Evolutionary conservation across 2,329 filamentous ascomycete genomes (phyloP).

Genomic region (Nemania serpens): DNA sequence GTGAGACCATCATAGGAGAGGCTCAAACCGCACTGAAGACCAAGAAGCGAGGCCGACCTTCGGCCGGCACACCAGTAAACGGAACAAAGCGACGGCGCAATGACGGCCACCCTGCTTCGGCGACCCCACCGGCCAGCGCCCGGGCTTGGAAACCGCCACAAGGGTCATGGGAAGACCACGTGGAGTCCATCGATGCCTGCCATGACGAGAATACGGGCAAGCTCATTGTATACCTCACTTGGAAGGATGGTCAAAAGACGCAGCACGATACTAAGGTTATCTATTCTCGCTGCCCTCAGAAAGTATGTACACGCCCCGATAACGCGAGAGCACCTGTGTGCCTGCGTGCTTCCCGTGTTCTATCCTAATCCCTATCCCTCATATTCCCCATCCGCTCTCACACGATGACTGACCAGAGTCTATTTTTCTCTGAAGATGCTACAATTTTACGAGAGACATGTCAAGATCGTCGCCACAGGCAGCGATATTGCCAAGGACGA

Average conservation of each 20-base stretch:
- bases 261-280: conserved; percentile 71
- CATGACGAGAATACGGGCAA: conserved; percentile 65
- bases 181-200: conserved; percentile 72
- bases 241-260: conserved; percentile 75
- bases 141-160: conserved; percentile 68
- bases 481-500: conserved; percentile 28
- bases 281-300: conserved; percentile 79
- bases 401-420: conserved; percentile 11
- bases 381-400: not conserved
- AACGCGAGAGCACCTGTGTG: not conserved
- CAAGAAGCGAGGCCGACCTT: conserved; percentile 63
- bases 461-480: conserved; percentile 55
- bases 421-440: conserved; percentile 53
- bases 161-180: conserved; percentile 77
- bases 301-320: conserved; percentile 52
- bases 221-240: conserved; percentile 71
- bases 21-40: conserved; percentile 54
- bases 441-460: conserved; percentile 62
- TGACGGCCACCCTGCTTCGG: conserved; percentile 54
- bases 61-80: conserved; percentile 45
- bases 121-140: conserved; percentile 51
- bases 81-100: conserved; percentile 55
- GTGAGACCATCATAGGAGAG: conserved; percentile 57
- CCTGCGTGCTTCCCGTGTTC: not conserved
- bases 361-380: not conserved